Evolutionary conservation across 257 asterid genomes (phyloP), one percentile per base, ranked within the genome.

Genomic region (Sherardia arvensis): DNA sequence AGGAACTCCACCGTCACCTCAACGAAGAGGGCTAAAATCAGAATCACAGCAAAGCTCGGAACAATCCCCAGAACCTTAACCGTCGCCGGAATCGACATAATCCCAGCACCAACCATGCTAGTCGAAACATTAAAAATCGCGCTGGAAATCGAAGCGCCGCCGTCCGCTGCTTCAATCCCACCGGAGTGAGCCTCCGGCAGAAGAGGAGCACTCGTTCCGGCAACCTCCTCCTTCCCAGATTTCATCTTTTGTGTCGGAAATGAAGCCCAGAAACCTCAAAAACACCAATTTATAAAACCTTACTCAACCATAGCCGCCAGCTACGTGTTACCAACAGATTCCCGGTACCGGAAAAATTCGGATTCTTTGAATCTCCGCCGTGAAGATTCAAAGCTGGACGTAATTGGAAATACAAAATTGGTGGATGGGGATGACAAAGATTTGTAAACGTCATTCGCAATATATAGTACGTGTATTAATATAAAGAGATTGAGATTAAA

Each of bases 91-190:
- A 93, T 86, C 22, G 97, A 93, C 99, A 93, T 90, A 32, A 93
- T 90, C 53, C 99, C 99, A 0, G 99, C 97, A 12, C 97, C 97
- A 28, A 93, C 86, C 92, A 93, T 93, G 59, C 94, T 91, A 0
- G 99, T 90, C 0, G 99, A 84, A 8, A 90, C 81, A 71, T 93
- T 93, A 75, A 93, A 93, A 58, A 87, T 74, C 0, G 97, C 99
- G 12, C 99, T 95, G 4, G 80, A 78, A 53, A 90, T 71, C 40
- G 96, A 80, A 36, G 91, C 95, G n/a, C 93, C 95, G n/a, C 93
- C 87, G 27, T 61, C 59, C 0, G 76, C 28, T 7, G 64, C 51
- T 29, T 63, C 70, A 53, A 68, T 73, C 30, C 55, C 67, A 7
- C 9, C 40, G 3, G 69, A 66, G 63, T 61, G 74, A 30, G 62